Percentiles rank a stretch among this genome's conserved stretches.
phyloP scores from a whole-genome alignment of 2,329 filamentous ascomycete genomes.

The Pezicula rhizophila region DNA sequence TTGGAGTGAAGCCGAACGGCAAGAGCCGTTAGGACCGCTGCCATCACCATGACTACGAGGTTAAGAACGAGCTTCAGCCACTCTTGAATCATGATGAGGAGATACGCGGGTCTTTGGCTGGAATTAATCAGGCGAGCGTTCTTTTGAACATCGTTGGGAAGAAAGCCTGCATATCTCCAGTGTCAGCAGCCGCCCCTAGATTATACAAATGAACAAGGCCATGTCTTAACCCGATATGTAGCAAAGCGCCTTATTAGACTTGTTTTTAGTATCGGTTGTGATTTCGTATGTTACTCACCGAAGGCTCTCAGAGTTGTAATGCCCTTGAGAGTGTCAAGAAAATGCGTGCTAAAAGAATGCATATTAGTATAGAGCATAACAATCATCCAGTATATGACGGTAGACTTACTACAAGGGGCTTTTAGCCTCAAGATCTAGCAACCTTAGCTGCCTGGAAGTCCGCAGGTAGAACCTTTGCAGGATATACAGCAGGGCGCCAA shows the following conservation, averaged over 20 bases:
- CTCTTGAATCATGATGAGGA: too few species aligned
- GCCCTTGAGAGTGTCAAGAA: conserved; percentile 5
- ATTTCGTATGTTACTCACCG: conserved; percentile 2
- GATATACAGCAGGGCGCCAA: conserved; percentile 1
- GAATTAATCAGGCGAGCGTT: too few species aligned
- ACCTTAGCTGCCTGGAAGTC: conserved; percentile 39
- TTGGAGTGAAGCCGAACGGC: too few species aligned
- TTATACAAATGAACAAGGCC: neutral
- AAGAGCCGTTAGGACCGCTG: too few species aligned
- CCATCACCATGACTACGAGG: too few species aligned
- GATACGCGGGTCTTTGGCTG: too few species aligned
- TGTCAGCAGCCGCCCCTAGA: neutral
- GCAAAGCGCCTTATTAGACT: neutral
- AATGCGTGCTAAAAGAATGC: conserved; percentile 4
- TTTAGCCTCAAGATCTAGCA: conserved; percentile 35
- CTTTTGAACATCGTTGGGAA: neutral
- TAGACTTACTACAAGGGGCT: conserved; percentile 32
- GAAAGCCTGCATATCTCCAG: neutral
- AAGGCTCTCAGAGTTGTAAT: conserved; percentile 7
- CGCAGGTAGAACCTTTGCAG: conserved; percentile 36
- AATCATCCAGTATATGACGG: conserved; percentile 24
- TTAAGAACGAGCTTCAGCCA: too few species aligned
- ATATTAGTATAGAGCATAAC: conserved; percentile 1
- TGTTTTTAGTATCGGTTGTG: conserved; percentile 1
- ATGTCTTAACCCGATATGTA: neutral